Conservation (phyloP, 1,284 basidiomycete genomes). For the Mycena sp. region DNA sequence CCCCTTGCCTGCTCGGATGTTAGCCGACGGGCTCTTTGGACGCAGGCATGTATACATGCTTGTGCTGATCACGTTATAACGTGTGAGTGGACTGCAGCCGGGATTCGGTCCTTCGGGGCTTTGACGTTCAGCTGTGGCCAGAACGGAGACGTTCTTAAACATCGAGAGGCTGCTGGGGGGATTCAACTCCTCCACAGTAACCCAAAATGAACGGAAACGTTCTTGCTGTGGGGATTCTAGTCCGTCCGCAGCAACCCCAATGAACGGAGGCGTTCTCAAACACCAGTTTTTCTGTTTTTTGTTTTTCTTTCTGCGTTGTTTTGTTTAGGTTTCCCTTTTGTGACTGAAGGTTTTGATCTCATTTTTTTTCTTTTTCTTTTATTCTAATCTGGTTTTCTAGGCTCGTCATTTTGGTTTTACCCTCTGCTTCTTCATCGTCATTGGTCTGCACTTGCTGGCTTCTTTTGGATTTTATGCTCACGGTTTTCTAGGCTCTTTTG, state of each 20-base stretch:
- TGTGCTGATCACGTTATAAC: background rate
- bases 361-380: too few relatives aligned
- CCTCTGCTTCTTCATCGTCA: background rate
- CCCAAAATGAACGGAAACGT: background rate
- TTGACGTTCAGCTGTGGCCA: background rate
- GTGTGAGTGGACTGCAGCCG: conserved; percentile 2
- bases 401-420: too few relatives aligned
- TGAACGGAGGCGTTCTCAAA: background rate
- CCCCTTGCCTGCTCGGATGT: conserved; percentile 1
- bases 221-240: background rate
- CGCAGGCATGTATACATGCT: too few relatives aligned
- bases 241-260: background rate
- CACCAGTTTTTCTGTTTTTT: too few relatives aligned
- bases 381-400: too few relatives aligned
- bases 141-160: conserved; percentile 1
- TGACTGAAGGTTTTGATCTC: too few relatives aligned
- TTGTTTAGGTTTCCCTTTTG: background rate
- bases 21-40: background rate
- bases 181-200: too few relatives aligned
- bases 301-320: background rate
- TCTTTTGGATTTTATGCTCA: background rate
- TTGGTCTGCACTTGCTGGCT: background rate
- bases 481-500: background rate
- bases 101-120: conserved; percentile 1
- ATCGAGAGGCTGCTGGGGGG: too few relatives aligned